These are phyloP conservation scores for Myriosclerotinia curreyana DNA, from an alignment of 2,329 filamentous ascomycete genomes.

Conservation along the genomic window DNA sequence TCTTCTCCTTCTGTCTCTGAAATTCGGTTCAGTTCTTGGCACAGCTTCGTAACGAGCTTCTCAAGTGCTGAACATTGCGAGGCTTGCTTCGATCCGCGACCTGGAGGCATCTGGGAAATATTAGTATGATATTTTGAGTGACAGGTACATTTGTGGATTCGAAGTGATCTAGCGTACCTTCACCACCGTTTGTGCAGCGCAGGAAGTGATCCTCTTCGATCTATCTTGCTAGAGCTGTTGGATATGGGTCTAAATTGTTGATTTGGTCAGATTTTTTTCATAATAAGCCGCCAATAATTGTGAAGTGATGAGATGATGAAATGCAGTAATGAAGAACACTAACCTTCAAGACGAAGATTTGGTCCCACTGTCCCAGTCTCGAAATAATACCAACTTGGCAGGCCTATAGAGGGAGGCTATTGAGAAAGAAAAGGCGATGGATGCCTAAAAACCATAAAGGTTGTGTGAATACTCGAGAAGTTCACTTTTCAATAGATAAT, in stretches of 20 bases:
- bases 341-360: not conserved
- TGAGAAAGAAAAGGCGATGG: not conserved
- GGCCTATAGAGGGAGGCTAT: not conserved
- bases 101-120: constrained; percentile 14
- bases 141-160: not conserved
- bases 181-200: not conserved
- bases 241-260: not conserved
- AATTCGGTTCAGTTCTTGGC: not conserved
- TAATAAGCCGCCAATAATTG: not conserved
- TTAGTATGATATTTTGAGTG: not conserved
- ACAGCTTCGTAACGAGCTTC: not conserved
- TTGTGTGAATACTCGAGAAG: not conserved
- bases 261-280: not conserved
- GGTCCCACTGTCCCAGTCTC: not conserved
- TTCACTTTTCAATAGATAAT: not conserved
- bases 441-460: not conserved
- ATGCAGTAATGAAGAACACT: not conserved
- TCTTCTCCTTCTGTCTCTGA: constrained; percentile 1
- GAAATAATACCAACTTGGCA: not conserved
- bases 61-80: not conserved
- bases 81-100: not conserved
- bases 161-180: not conserved
- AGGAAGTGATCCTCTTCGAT: not conserved
- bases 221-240: not conserved
- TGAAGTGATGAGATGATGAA: not conserved